Evolutionary conservation across 2,329 filamentous ascomycete genomes (phyloP).

Genomic region (Ascochyta fabae): DNA sequence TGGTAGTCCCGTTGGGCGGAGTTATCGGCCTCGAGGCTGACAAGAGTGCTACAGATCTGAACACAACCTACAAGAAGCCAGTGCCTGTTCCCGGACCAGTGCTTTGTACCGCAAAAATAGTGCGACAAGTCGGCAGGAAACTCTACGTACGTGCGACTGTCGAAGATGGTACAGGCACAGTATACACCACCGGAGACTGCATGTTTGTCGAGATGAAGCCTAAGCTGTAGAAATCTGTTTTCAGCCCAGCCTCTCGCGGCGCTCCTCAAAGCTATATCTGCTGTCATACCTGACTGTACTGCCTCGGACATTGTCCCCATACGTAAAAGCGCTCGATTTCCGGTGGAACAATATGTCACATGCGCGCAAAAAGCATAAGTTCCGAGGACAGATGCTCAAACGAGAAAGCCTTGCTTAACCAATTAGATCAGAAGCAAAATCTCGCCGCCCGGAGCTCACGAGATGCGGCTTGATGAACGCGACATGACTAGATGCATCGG

Average conservation of each 20-base stretch:
- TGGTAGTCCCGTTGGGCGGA: constrained; percentile 13
- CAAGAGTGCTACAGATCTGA: constrained; percentile 52
- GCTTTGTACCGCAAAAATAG: constrained; percentile 54
- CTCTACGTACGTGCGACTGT: constrained; percentile 57
- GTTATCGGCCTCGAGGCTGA: constrained; percentile 17
- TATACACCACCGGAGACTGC: constrained; percentile 61
- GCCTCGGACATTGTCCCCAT: not conserved
- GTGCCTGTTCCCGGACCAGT: constrained; percentile 59
- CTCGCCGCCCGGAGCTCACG: not conserved
- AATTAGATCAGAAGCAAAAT: not conserved
- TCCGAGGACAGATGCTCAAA: not conserved
- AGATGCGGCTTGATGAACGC: not conserved
- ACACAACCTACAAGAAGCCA: constrained; percentile 61
- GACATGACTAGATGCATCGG: not conserved
- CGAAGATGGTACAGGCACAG: constrained; percentile 56
- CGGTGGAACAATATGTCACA: not conserved
- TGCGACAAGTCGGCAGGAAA: constrained; percentile 62
- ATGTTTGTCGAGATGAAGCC: constrained; percentile 54
- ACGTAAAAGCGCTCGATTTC: not conserved
- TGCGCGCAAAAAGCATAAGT: not conserved
- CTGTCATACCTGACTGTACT: constrained; percentile 1
- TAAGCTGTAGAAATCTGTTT: constrained; percentile 28
- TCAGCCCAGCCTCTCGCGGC: not conserved
- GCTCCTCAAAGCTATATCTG: not conserved
- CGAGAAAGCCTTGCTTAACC: not conserved